Evolutionary conservation across 169 alveolate genomes (phyloP), one percentile per base, ranked within the genome.

Genomic region (Plasmodium malariae): DNA sequence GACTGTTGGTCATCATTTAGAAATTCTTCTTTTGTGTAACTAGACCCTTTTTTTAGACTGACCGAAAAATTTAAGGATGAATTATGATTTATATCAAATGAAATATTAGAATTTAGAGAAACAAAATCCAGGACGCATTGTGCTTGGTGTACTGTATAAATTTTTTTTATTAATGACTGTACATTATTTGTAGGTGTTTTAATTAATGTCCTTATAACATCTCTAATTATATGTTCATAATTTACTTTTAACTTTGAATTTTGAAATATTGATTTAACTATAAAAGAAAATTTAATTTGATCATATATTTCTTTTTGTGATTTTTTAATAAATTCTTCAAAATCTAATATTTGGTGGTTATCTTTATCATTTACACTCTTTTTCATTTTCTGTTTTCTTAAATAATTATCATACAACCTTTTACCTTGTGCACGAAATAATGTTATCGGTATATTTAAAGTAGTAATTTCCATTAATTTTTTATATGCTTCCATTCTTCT

Each of bases 401-500:
- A 51, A 83, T 83, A 83, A 51, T 32, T 83, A 19, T 19, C 26
- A 48, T 83, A 83, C 36, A 83, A 36, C n/a, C 32, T 67, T 83
- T 83, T 83, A 3, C 91, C 91, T 34, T 83, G 91, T 70, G 91
- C 91, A 43, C 45, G 91, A 67, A 67, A 83, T 60, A 83, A 83
- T 12, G 91, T 83, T 68, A 59, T 30, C 30, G 91, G 91, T 4
- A 83, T 49, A 67, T 83, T 83, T 83, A 83, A 14, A 2, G 91
- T 67, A 17, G 91, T 67, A 5, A 83, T 83, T 65, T 83, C 91
- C 85, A 83, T 83, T 67, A 83, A 83, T 68, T 83, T 83, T 67
- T 83, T 83, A 67, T 83, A 83, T 34, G 91, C 73, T 65, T 68
- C 91, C 91, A 83, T 83, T 83, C 91, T 83, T 70, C 83, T 83